Evolutionary conservation across 805 yeast species (phyloP), one percentile per base, ranked within the genome.

Genomic region (Lipomyces chichibuensis): DNA sequence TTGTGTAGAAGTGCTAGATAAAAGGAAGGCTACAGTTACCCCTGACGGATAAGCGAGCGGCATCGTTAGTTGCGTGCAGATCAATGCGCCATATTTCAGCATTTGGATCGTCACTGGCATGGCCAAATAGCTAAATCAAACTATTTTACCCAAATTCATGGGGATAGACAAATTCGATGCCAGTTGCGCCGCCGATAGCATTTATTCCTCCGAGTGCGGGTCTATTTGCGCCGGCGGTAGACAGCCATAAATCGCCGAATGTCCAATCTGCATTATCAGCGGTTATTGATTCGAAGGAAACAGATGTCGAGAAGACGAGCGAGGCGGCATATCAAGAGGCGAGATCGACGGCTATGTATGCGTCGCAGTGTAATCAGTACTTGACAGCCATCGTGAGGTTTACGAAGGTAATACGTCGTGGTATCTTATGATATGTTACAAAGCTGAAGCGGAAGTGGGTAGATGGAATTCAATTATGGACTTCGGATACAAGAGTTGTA

Each of bases 391-490:
- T 64, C 8, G 57, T 64, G n/a, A 57, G 67, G 33, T 60, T 60
- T 33, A 64, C 67, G 52, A 64, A 64, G 63, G 65, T 57, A 20
- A 27, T 52, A 14, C 43, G 8, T 43, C 7, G 9, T 17, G 49
- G 49, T 35, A 11, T 35, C 39, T 0, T n/a, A 43, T 43, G 23
- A 43, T 43, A 20, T n/a, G 23, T 17, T 7, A 20, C 39, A 9
- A 7, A 37, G 20, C 25, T 29, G 23, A 39, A 6, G 14, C 11
- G 4, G 13, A 37, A 8, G 35, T 17, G 23, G 25, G 39, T 32
- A 63, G 65, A 57, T 64, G 64, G 67, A 64, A 35, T 64, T 64
- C 49, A 64, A 64, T 35, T 53, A 64, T 25, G 67, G 67, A 3
- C 61, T 64, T 20, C 61, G 64, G 49, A 56, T 60, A 25, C 64